Conservation (phyloP, 331 rosid species). For the Acacia pycnantha region DNA sequence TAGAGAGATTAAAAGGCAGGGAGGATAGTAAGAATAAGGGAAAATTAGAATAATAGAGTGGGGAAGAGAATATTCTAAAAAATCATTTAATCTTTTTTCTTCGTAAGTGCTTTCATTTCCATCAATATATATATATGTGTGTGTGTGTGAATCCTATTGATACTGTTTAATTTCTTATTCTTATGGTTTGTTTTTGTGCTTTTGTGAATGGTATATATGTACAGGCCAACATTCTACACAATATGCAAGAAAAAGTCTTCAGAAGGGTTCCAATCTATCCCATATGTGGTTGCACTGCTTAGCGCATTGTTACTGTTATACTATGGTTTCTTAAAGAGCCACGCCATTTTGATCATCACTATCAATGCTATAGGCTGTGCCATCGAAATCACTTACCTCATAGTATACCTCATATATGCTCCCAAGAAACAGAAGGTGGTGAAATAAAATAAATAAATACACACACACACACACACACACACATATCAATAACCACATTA, state of each 20-base stretch:
- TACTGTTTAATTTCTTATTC: too few species aligned
- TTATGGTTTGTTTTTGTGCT: not conserved
- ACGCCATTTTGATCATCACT: slow-evolving; percentile 56
- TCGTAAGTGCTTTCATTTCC: too few species aligned
- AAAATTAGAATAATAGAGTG: too few species aligned
- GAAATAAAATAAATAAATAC: too few species aligned
- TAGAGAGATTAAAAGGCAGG: too few species aligned
- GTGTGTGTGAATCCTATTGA: not conserved
- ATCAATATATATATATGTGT: too few species aligned
- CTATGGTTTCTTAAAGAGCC: slow-evolving; percentile 57
- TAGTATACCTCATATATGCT: slow-evolving; percentile 49
- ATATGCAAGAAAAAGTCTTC: slow-evolving; percentile 68
- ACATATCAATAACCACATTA: not conserved
- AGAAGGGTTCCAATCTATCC: slow-evolving; percentile 61
- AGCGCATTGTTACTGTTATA: slow-evolving; percentile 62
- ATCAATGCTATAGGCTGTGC: slow-evolving; percentile 57
- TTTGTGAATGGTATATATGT: not conserved
- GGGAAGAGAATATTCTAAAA: too few species aligned
- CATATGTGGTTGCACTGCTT: slow-evolving; percentile 66
- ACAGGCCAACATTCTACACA: slow-evolving; percentile 68
- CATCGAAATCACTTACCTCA: slow-evolving; percentile 50
- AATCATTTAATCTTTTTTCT: too few species aligned
- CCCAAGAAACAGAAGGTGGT: slow-evolving; percentile 51
- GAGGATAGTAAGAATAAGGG: too few species aligned
- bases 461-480: too few species aligned